Evolutionary conservation across 768 basidiomycete species (phyloP).

Genomic region (Butyriboletus loyo): DNA sequence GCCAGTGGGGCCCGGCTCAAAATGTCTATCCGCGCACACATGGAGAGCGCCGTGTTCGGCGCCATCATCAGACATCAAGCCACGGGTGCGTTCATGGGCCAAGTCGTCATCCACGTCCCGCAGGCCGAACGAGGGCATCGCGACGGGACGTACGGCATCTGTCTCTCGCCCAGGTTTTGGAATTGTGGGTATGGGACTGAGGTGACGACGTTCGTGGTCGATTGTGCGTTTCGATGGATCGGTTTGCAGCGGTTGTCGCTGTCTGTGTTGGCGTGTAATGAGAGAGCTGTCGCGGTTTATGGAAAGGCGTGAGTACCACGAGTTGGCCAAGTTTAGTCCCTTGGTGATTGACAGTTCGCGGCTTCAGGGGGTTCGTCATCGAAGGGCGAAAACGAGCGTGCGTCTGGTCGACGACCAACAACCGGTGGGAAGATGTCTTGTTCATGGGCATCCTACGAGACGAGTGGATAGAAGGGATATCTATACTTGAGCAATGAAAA

Average conservation of each 20-base stretch:
- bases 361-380: conserved; percentile 37
- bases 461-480: conserved; percentile 35
- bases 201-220: conserved; percentile 38
- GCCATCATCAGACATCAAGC: conserved; percentile 28
- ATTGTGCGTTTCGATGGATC: conserved; percentile 40
- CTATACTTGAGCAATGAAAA: conserved; percentile 18
- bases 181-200: conserved; percentile 42
- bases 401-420: conserved; percentile 35
- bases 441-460: conserved; percentile 40
- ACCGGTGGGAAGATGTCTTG: conserved; percentile 38
- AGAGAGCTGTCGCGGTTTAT: conserved; percentile 38
- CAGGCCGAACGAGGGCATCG: conserved; percentile 28
- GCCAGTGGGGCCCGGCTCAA: conserved; percentile 18
- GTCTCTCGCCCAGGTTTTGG: conserved; percentile 34
- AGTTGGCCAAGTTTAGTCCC: background rate
- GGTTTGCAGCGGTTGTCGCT: conserved; percentile 41
- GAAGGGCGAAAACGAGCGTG: conserved; percentile 38
- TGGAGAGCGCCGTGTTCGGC: conserved; percentile 27
- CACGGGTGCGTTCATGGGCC: conserved; percentile 33
- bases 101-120: conserved; percentile 26
- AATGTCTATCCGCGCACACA: conserved; percentile 18
- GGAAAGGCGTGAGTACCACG: conserved; percentile 38
- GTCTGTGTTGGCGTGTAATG: conserved; percentile 38
- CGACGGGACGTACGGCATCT: conserved; percentile 34
- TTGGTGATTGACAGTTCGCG: background rate